These are phyloP conservation scores for Talaromyces sp. DNA, from an alignment of 2,329 filamentous ascomycete genomes.

Conservation along the genomic window DNA sequence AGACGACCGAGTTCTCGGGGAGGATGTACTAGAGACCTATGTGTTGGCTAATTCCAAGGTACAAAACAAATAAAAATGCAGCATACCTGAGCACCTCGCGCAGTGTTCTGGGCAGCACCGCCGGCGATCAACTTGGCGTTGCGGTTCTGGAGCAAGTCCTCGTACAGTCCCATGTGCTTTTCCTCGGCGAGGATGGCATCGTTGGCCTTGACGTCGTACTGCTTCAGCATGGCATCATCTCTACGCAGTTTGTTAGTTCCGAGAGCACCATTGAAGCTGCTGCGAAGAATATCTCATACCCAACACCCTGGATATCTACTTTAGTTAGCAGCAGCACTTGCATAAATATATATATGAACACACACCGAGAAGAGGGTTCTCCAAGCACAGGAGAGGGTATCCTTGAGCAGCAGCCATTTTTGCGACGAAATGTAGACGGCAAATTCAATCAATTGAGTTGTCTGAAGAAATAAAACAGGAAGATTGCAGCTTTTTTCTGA, in stretches of 20 bases:
- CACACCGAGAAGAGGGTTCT: conserved; percentile 93
- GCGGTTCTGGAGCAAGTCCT: conserved; percentile 88
- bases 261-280: not conserved
- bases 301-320: conserved; percentile 80
- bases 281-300: conserved; percentile 42
- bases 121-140: conserved; percentile 92
- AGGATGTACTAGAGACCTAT: conserved; percentile 67
- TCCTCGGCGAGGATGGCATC: conserved; percentile 95
- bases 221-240: conserved; percentile 76
- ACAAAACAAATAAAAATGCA: not conserved
- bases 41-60: not conserved
- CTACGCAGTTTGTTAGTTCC: conserved; percentile 43
- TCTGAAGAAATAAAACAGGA: not conserved
- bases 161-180: conserved; percentile 84
- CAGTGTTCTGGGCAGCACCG: conserved; percentile 95
- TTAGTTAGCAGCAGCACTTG: conserved; percentile 6
- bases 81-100: conserved; percentile 74
- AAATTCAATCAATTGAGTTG: conserved; percentile 1
- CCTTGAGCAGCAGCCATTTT: conserved; percentile 70
- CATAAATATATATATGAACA: conserved; percentile 12
- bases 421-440: not conserved
- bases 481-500: not conserved
- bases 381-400: conserved; percentile 85
- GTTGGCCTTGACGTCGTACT: conserved; percentile 92
- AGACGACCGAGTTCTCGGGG: conserved; percentile 80